Base-by-base conservation (phyloP, 768 basidiomycete species). In the Gloeopeniophorella convolvens region DNA sequence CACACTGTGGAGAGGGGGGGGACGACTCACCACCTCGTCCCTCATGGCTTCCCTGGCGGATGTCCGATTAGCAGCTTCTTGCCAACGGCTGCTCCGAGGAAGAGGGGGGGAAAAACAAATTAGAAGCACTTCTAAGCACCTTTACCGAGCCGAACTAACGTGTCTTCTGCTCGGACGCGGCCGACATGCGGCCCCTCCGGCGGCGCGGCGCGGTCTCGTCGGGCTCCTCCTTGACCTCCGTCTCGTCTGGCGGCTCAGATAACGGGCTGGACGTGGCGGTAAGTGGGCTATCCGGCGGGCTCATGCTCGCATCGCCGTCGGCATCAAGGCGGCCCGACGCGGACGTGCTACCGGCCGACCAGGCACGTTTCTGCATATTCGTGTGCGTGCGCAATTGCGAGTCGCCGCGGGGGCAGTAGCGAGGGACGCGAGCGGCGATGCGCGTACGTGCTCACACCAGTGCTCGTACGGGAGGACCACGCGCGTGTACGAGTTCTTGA, bases 401-500 rank as follows among this genome's bases (percentile, higher is more conserved):
- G 42, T 57, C 58, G 32, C 51, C 51, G 68, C 56, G 56, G 32
- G 42, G 11, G 36, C 37, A 33, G 55, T 54, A 27, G 57, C 48
- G 13, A 57, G 46, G 42, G 42, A 64, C 13, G 74, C 72, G 45
- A 75, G 56, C 11, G 84, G 79, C 26, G 82, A 82, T 60, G 79
- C 83, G 52, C 80, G 78, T 37, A 83, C 87, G 42, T 82, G 78
- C 41, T 84, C 79, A 50, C 82, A 84, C 65, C 91, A 97, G 60
- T 89, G 80, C 62, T 98, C 95, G 61, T 91, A 99, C n/a, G 96
- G 96, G 36, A 92, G 77, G 59, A 99, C 89, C 63, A 99, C 89
- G 47, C 86, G 81, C 50, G 76, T 77, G 67, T 95, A 99, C 4
- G 93, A 89, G 60, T 80, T 83, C 71, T 89, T 90, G 66, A 98